A percentile compares a stretch with the other conserved stretches of the same genome.
Evolutionary conservation across 1,139 yeast genomes (phyloP).

Genomic region (Hansenula lynferdii): DNA sequence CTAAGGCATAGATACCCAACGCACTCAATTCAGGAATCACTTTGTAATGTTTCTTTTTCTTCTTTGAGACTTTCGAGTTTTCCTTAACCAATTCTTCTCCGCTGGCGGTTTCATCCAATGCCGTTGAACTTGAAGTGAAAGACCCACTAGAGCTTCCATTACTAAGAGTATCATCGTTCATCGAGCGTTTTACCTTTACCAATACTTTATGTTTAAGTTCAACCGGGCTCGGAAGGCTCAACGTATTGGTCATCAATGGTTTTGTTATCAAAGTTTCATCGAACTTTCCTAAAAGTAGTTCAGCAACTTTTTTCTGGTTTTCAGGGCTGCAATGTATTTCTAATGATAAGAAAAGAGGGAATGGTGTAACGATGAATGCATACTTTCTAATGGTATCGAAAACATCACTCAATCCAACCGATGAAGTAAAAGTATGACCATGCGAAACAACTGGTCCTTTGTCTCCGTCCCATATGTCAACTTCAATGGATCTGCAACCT

Average conservation of each 20-base stretch:
- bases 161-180: constrained; percentile 9
- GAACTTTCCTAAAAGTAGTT: constrained; percentile 47
- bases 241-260: constrained; percentile 28
- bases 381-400: constrained; percentile 69
- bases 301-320: constrained; percentile 57
- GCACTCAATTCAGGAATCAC: constrained; percentile 49
- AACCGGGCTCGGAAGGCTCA: constrained; percentile 63
- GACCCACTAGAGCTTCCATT: constrained; percentile 22
- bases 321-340: constrained; percentile 73
- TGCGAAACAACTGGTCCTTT: constrained; percentile 87
- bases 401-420: constrained; percentile 67
- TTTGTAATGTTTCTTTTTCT: constrained; percentile 26
- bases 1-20: constrained; percentile 60
- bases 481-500: constrained; percentile 90
- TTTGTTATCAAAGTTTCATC: constrained; percentile 52
- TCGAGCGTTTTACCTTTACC: constrained; percentile 69
- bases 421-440: constrained; percentile 76
- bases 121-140: constrained; percentile 20
- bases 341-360: constrained; percentile 81
- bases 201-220: constrained; percentile 65
- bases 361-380: constrained; percentile 80
- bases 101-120: constrained; percentile 19
- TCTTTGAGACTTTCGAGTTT: constrained; percentile 13
- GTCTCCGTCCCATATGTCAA: constrained; percentile 92
- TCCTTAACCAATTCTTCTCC: constrained; percentile 5